Evolutionary conservation across 768 basidiomycete species (phyloP), one percentile per base, ranked within the genome.

Genomic region (Amanita molliuscula): DNA sequence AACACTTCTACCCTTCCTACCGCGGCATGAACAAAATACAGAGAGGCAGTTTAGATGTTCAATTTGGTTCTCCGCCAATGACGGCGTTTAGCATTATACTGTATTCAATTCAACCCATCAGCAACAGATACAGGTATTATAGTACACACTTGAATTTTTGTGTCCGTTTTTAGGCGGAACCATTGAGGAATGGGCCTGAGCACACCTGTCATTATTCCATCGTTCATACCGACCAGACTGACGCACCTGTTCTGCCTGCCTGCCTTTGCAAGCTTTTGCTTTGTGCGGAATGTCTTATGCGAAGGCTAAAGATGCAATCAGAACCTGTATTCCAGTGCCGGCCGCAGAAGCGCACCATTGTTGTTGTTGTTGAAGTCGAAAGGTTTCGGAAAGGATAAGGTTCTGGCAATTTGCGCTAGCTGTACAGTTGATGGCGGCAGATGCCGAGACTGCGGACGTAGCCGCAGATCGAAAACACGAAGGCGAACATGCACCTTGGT

Each of bases 1-100:
- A 20, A 34, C 23, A 47, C 23, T 44, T 52, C 34, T 29, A 36
- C 21, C n/a, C 37, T 21, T 13, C 48, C 15, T 6, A 40, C 18
- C 47, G 20, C 26, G 23, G 26, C 36, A 13, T 16, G 29, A 20
- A 34, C 33, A 35, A 31, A 23, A 35, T 35, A 28, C 31, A 47
- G 26, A n/a, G 40, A 26, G 23, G 28, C 2, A 13, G 53, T 59
- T 75, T 82, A 95, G 70, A 96, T 84, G 79, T 94, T 94, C 74
- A 98, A 82, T 79, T 98, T 98, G 56, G 95, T 98, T 70, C 95
- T 86, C 67, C 95, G 81, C 95, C 95, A 99, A 78, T 99, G 95
- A 67, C 95, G 88, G 59, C 95, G 81, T 78, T 97, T 97, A 57
- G 88, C 84, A 70, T 92, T 92, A 66, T 92, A 91, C 85, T 91